These are phyloP conservation scores for Apium graveolens DNA, from an alignment of 129 eudicot genomes.

Conservation along the genomic window DNA sequence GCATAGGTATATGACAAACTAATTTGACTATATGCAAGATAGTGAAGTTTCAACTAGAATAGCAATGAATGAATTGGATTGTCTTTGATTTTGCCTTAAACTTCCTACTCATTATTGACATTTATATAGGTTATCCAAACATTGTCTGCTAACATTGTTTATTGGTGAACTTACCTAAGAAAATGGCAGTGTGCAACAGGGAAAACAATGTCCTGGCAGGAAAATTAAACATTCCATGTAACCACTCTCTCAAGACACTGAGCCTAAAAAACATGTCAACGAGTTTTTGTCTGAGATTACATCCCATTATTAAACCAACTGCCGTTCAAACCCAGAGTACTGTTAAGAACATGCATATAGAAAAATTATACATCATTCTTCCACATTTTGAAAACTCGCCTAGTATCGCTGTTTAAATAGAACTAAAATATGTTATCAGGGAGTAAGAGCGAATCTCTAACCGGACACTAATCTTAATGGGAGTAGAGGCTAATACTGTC, in stretches of 20 bases:
- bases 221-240: constrained; percentile 4
- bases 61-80: background rate
- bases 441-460: background rate
- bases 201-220: background rate
- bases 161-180: background rate
- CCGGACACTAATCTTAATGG: background rate
- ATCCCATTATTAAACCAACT: background rate
- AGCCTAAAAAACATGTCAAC: background rate
- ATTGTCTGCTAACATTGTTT: constrained; percentile 2
- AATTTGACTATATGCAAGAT: background rate
- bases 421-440: background rate
- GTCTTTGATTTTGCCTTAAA: background rate
- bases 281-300: background rate
- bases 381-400: background rate
- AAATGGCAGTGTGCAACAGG: background rate
- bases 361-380: background rate
- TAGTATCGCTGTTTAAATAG: background rate
- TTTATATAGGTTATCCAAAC: background rate
- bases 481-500: background rate
- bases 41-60: background rate
- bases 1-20: background rate
- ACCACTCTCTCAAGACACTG: background rate
- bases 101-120: background rate
- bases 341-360: background rate
- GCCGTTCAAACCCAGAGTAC: background rate